Base-by-base conservation (phyloP, 2,329 filamentous ascomycete genomes). In the Clarireedia homoeocarpa region DNA sequence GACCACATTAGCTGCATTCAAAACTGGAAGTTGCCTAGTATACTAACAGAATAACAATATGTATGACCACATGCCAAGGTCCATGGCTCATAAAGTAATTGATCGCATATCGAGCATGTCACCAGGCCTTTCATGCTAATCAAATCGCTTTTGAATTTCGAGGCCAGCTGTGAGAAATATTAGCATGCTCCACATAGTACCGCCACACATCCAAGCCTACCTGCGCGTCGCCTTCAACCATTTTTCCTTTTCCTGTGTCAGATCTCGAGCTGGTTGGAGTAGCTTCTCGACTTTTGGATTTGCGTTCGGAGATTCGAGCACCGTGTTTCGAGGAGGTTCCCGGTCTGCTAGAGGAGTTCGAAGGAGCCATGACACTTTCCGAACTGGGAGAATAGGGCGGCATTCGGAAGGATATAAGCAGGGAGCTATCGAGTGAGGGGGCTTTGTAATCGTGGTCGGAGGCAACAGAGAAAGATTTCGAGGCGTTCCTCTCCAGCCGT, bases 41-140 rank as follows among this genome's bases (percentile, higher is more conserved):
- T 20, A 36, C 12, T 24, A 71, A 82, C 80, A 46, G 78, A 81
- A 67, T 88, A 88, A 71, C 85, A 88, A 70, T 86, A 88, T 6
- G 84, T 87, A 68, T 88, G 85, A 3, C 85, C 85, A 64, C 85
- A 88, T 6, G 75, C 75, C 52, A 87, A 76, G 17, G 81, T 84
- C 70, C 82, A 88, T 2, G 85, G 85, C 69, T 88, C 84, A 70
- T 86, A 87, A 50, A 88, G 76, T 49, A 84, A 77, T 55, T 81
- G 78, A 62, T 85, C 80, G 70, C 85, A 88, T 60, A 88, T 83
- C 61, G 83, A 83, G 72, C 85, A 88, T 56, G 82, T 83, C 63
- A 85, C 73, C 34, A 85, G 74, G 30, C 71, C 72, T 61, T 83
- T 77, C 59, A 88, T 78, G 62, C 78, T 76, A 63, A 83, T 77